Base-by-base conservation (phyloP, 306 rosid genomes). In the Corylus americana region DNA sequence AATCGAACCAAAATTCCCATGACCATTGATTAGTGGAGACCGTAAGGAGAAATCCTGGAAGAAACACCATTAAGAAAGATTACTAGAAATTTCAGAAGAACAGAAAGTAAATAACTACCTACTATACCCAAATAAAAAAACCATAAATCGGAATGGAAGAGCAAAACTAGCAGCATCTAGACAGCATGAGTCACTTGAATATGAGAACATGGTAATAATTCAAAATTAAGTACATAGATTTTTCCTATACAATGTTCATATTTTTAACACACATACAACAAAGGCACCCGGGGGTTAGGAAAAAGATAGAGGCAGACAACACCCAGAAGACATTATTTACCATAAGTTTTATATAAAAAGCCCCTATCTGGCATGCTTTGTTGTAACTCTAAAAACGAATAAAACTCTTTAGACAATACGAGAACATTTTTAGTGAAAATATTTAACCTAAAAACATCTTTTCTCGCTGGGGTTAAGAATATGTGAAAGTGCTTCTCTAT, bases 1-100 rank as follows among this genome's bases (percentile, higher is more conserved):
- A 59, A 95, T 84, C 44, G 99, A 90, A 74, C 99, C 99, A 81
- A 95, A 95, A 88, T 95, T 95, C 72, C 99, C 99, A 83, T 95
- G 99, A 85, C 99, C 99, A 82, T 89, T 92, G 77, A 95, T 89
- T 69, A 95, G 88, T 71, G 99, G 92, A 79, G 83, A 73, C n/a
- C 98, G 89, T 77, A 95, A 79, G 73, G 98, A 93, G 77, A 95
- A 95, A 83, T 91, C 98, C 98, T 95, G 94, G 53, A 77, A 64
- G 55, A 78, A 64, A 64, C 54, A 71, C 54, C 51, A 69, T 11
- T 16, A 7, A 70, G 44, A 66, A 7, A 74, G 48, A 58, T 48
- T 45, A 72, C 11, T 50, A 64, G 14, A 74, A 55, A 61, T 7
- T 20, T 27, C 2, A 3, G 44, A 42, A 42, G 8, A 39, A 11